Percentiles rank a stretch among this genome's conserved stretches.
phyloP scores from a whole-genome alignment of 2,329 filamentous ascomycete genomes.

The Pseudogymnoascus pannorum region DNA sequence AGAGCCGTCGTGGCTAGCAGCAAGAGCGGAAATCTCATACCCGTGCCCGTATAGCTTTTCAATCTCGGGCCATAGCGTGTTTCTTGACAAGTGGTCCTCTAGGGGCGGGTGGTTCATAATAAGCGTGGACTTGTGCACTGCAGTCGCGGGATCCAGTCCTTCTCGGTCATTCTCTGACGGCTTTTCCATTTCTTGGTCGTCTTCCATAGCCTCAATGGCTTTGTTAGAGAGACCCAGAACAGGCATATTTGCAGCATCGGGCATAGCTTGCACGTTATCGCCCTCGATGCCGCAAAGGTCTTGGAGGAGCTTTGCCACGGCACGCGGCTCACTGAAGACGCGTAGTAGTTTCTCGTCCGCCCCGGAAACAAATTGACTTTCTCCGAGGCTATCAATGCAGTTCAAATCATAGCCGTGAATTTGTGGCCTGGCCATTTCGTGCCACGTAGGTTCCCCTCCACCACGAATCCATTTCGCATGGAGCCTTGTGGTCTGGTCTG shows the following conservation, averaged over 20 bases:
- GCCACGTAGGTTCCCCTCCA: constrained; percentile 58
- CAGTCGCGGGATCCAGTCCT: constrained; percentile 46
- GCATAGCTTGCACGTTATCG: constrained; percentile 44
- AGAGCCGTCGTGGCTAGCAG: constrained; percentile 64
- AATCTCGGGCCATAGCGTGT: constrained; percentile 90
- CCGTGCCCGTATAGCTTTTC: constrained; percentile 98
- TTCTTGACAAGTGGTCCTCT: constrained; percentile 81
- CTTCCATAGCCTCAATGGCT: constrained; percentile 58
- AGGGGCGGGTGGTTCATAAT: constrained; percentile 68
- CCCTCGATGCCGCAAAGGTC: constrained; percentile 55
- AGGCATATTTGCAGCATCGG: constrained; percentile 89
- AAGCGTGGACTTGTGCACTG: constrained; percentile 53
- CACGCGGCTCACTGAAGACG: constrained; percentile 84
- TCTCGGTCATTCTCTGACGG: constrained; percentile 43
- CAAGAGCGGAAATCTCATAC: constrained; percentile 88
- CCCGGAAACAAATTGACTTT: constrained; percentile 78
- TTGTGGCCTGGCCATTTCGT: constrained; percentile 90
- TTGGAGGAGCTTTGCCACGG: constrained; percentile 67
- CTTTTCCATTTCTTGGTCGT: constrained; percentile 39
- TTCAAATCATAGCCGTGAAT: constrained; percentile 98
- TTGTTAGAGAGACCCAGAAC: constrained; percentile 96
- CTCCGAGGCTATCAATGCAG: constrained; percentile 72
- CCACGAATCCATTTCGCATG: constrained; percentile 67
- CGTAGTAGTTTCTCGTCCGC: constrained; percentile 97
- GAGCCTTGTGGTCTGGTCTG: constrained; percentile 87